Evolutionary conservation across 306 rosid genomes (phyloP), one percentile per base, ranked within the genome.

Genomic region (Trifolium fragiferum): DNA sequence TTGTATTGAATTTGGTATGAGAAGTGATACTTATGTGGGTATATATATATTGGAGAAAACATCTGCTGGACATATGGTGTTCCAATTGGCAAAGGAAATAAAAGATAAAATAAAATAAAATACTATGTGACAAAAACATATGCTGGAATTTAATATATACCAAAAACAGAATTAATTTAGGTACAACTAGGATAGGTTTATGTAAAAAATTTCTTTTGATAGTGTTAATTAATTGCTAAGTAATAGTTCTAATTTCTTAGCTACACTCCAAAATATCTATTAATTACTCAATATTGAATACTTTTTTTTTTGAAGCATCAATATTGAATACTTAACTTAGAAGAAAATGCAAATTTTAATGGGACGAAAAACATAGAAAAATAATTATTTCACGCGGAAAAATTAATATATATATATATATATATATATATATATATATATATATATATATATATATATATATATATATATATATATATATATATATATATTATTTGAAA

Each of bases 41-140:
- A n/a, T 7, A 60, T 41, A 74, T 64, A 80, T 13, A 75, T 50
- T 54, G 57, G 37, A 62, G 72, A 50, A 76, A 23, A 47, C 74
- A 67, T 20, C 33, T 21, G 7, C 44, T 51, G 19, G 67, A 69
- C 82, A 68, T n/a, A 35, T 10, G 76, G 46, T 21, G 8, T 20
- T 60, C 68, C 67, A 50, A 66, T 80, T 66, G 60, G 76, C 55
- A n/a, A 27, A 37, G 8, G 18, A 59, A 63, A 20, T 10, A 12
- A 43, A 43, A 43, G n/a, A n/a, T n/a, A n/a, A n/a, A n/a, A n/a
- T n/a, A n/a, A n/a, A n/a, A n/a, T n/a, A 43, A 10, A 12, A 60
- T 54, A 55, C 14, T n/a, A 46, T 57, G 38, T 43, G 5, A 49
- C 9, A 20, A 37, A 30, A 30, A 30, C n/a, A n/a, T 73, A 41